Evolutionary conservation across 2,329 filamentous ascomycete species (phyloP).

Genomic region (Fusarium sororula): DNA sequence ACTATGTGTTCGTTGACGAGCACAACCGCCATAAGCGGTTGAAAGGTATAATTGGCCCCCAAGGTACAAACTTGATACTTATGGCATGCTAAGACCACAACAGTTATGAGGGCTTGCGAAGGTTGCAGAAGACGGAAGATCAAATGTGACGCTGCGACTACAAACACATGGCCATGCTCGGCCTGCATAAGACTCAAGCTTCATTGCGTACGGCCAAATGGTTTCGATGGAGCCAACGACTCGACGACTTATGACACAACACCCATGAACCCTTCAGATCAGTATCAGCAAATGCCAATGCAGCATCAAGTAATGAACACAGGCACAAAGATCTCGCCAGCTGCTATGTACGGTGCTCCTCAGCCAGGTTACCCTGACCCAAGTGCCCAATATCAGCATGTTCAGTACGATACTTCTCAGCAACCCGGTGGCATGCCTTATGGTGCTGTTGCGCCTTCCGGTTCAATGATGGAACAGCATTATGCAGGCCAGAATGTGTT

Average conservation of each 20-base stretch:
- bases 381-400: slow-evolving; percentile 56
- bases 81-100: slow-evolving; percentile 6
- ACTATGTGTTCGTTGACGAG: slow-evolving; percentile 99
- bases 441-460: slow-evolving; percentile 58
- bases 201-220: slow-evolving; percentile 89
- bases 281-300: slow-evolving; percentile 62
- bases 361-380: slow-evolving; percentile 60
- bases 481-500: slow-evolving; percentile 62
- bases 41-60: slow-evolving; percentile 72
- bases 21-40: slow-evolving; percentile 97
- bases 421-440: slow-evolving; percentile 63
- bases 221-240: slow-evolving; percentile 64
- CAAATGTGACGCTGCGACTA: slow-evolving; percentile 96
- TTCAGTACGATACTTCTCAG: slow-evolving; percentile 58
- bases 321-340: slow-evolving; percentile 51
- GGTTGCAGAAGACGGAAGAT: slow-evolving; percentile 96
- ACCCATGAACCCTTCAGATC: slow-evolving; percentile 44
- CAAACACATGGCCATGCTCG: slow-evolving; percentile 96
- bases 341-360: slow-evolving; percentile 59
- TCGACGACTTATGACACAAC: slow-evolving; percentile 47
- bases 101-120: slow-evolving; percentile 97
- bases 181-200: slow-evolving; percentile 92
- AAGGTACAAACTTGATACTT: neutral
- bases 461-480: slow-evolving; percentile 60
- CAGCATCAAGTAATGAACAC: slow-evolving; percentile 56